Percentiles rank a stretch among this genome's conserved stretches.
Evolutionary conservation across 2,329 filamentous ascomycete genomes (phyloP).

Genomic region (Arthrobotrys megalospora): DNA sequence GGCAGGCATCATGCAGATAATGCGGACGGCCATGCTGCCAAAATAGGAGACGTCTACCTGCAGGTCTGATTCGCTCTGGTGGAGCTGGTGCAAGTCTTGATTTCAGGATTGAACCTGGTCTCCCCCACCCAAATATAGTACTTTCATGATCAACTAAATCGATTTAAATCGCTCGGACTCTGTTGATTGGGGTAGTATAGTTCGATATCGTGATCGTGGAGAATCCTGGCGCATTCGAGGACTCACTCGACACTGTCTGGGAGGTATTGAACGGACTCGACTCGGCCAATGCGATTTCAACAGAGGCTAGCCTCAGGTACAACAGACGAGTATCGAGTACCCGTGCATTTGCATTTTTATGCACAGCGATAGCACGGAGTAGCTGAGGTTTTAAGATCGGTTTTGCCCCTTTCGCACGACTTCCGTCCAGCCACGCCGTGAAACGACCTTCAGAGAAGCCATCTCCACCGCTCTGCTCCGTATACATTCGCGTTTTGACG

Average conservation of each 20-base stretch:
- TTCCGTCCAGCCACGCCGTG: slow-evolving; percentile 8
- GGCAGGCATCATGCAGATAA: slow-evolving; percentile 41
- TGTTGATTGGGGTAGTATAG: slow-evolving; percentile 11
- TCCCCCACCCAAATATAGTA: slow-evolving; percentile 48
- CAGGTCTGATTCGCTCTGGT: slow-evolving; percentile 43
- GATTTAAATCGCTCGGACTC: slow-evolving; percentile 4
- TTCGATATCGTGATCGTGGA: slow-evolving; percentile 29
- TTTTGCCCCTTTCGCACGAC: slow-evolving; percentile 37
- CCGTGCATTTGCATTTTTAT: slow-evolving; percentile 14
- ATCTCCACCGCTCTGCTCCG: slow-evolving; percentile 29
- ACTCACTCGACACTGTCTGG: not conserved
- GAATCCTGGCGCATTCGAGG: slow-evolving; percentile 13
- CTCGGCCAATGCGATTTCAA: not conserved
- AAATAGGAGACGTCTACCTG: slow-evolving; percentile 34
- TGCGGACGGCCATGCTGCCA: slow-evolving; percentile 28
- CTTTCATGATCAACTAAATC: slow-evolving; percentile 10
- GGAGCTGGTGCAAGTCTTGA: slow-evolving; percentile 24
- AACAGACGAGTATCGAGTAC: slow-evolving; percentile 3
- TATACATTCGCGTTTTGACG: slow-evolving; percentile 13
- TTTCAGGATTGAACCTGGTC: slow-evolving; percentile 41
- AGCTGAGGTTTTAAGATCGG: slow-evolving; percentile 26
- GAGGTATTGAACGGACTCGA: too few species aligned
- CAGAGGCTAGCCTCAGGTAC: not conserved
- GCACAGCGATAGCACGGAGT: slow-evolving; percentile 28
- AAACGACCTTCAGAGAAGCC: slow-evolving; percentile 2